Percentiles rank a stretch among this genome's conserved stretches.
Evolutionary conservation across 2,329 filamentous ascomycete genomes (phyloP).

Genomic region (Pseudogymnoascus sp.): DNA sequence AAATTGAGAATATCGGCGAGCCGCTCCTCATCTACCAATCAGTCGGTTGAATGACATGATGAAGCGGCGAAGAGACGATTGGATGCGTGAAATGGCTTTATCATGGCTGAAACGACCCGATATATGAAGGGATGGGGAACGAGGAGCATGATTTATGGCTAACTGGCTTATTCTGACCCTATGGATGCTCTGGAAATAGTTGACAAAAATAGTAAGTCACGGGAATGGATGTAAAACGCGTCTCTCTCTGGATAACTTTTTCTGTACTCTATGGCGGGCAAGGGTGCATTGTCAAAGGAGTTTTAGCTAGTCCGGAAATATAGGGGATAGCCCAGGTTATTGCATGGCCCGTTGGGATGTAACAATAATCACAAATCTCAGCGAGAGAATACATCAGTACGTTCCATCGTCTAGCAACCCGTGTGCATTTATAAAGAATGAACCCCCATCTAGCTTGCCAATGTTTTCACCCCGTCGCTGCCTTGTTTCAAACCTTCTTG

Average conservation of each 20-base stretch:
- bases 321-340: conserved; percentile 4
- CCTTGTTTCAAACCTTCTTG: not conserved
- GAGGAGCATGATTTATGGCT: conserved; percentile 4
- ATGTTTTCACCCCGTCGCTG: not conserved
- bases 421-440: not conserved
- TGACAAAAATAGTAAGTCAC: conserved; percentile 5
- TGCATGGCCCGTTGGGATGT: not conserved
- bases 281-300: not conserved
- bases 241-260: conserved; percentile 5
- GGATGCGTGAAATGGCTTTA: not conserved
- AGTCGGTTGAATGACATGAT: conserved; percentile 14
- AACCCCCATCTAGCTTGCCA: not conserved
- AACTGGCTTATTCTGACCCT: not conserved
- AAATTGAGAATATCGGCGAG: conserved; percentile 97
- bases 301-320: conserved; percentile 6
- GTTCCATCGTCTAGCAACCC: not conserved
- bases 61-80: not conserved
- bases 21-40: conserved; percentile 85
- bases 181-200: conserved; percentile 1
- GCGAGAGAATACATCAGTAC: conserved; percentile 1
- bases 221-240: conserved; percentile 1
- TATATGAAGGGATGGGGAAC: conserved; percentile 4
- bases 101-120: not conserved
- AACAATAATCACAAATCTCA: conserved; percentile 3
- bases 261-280: conserved; percentile 1